Conservation (phyloP, 345 rosid genomes). For the Pseudoturritis turrita region DNA sequence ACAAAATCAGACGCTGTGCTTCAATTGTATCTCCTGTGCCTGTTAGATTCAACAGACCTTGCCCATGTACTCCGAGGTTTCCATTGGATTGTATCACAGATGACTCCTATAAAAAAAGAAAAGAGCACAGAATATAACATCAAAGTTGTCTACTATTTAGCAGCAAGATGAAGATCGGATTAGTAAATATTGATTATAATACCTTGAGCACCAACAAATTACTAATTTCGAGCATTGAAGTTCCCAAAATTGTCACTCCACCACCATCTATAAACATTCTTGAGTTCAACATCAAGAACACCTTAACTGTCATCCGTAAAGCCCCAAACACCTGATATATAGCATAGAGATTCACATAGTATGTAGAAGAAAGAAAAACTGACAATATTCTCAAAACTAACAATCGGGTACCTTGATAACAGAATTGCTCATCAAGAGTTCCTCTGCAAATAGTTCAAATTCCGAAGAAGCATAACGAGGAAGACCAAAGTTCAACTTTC, state of each 20-base stretch:
- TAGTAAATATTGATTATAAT: slow-evolving; percentile 5
- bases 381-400: background rate
- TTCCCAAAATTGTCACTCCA: slow-evolving; percentile 69
- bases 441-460: slow-evolving; percentile 93
- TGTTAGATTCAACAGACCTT: slow-evolving; percentile 29
- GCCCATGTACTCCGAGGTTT: slow-evolving; percentile 37
- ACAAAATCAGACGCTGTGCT: slow-evolving; percentile 33
- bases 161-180: background rate
- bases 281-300: slow-evolving; percentile 97
- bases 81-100: slow-evolving; percentile 35
- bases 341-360: slow-evolving; percentile 16
- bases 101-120: slow-evolving; percentile 21
- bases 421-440: slow-evolving; percentile 87
- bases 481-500: slow-evolving; percentile 83
- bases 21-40: slow-evolving; percentile 34
- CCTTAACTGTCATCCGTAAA: slow-evolving; percentile 89
- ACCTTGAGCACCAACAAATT: slow-evolving; percentile 92
- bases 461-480: slow-evolving; percentile 83
- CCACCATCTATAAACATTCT: slow-evolving; percentile 86
- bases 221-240: slow-evolving; percentile 92
- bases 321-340: slow-evolving; percentile 88
- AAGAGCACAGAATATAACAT: background rate
- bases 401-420: slow-evolving; percentile 49
- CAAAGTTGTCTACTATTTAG: background rate
- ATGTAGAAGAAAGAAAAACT: background rate